Conservation (phyloP, 2,329 filamentous ascomycete species). For the Fusarium buharicum region DNA sequence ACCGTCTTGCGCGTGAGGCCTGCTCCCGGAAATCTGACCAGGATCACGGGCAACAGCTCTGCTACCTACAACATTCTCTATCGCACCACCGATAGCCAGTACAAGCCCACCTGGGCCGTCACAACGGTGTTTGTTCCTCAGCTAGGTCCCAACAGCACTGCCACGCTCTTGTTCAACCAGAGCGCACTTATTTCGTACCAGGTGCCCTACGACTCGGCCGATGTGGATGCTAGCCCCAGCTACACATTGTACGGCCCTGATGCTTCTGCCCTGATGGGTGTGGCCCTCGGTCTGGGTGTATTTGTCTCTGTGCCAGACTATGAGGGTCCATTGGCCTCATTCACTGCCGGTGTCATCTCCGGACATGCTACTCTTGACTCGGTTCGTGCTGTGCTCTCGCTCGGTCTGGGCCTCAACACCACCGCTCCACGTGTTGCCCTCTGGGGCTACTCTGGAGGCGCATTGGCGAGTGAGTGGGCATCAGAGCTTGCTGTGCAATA, state of each 20-base stretch:
- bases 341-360: slow-evolving; percentile 55
- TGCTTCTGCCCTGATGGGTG: neutral
- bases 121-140: slow-evolving; percentile 38
- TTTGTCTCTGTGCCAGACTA: slow-evolving; percentile 59
- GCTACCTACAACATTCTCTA: slow-evolving; percentile 41
- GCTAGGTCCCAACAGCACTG: slow-evolving; percentile 26
- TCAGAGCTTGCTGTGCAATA: slow-evolving; percentile 63
- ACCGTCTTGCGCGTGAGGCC: slow-evolving; percentile 39
- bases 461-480: slow-evolving; percentile 62
- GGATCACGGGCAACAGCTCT: slow-evolving; percentile 35
- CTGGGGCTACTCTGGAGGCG: slow-evolving; percentile 68
- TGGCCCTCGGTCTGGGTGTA: slow-evolving; percentile 27
- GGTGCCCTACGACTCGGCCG: slow-evolving; percentile 39
- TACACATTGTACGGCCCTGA: slow-evolving; percentile 21
- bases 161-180: slow-evolving; percentile 22
- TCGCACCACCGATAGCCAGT: slow-evolving; percentile 42
- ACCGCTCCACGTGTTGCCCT: slow-evolving; percentile 51
- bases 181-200: slow-evolving; percentile 40
- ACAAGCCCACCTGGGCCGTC: slow-evolving; percentile 40
- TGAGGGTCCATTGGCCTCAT: slow-evolving; percentile 57
- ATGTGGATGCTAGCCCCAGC: slow-evolving; percentile 40
- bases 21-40: slow-evolving; percentile 39
- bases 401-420: slow-evolving; percentile 47
- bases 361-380: slow-evolving; percentile 59
- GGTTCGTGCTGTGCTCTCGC: slow-evolving; percentile 54